A percentile compares a stretch with the other conserved stretches of the same genome.
phyloP scores from a whole-genome alignment of 495 filamentous ascomycete genomes.

The Lepraria neglecta region DNA sequence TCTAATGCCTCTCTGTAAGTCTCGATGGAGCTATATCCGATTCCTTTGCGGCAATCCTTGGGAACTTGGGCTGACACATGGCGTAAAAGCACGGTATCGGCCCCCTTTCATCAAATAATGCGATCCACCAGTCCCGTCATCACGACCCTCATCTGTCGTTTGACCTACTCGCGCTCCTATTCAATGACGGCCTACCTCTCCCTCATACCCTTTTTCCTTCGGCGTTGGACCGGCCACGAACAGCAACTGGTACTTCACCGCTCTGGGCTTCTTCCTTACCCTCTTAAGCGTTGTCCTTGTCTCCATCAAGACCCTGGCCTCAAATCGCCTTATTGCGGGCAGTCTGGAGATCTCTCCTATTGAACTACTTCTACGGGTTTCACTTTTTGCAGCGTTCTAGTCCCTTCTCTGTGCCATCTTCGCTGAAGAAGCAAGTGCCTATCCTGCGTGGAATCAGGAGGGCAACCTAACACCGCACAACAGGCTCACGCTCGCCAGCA shows the following conservation, averaged over 20 bases:
- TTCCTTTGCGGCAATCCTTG: not conserved
- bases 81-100: slow-evolving; percentile 46
- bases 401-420: slow-evolving; percentile 43
- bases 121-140: slow-evolving; percentile 51
- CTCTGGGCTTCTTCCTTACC: slow-evolving; percentile 47
- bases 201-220: slow-evolving; percentile 50
- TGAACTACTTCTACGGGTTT: slow-evolving; percentile 51
- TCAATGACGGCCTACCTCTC: slow-evolving; percentile 47
- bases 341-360: slow-evolving; percentile 44
- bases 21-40: slow-evolving; percentile 5
- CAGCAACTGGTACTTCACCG: slow-evolving; percentile 53
- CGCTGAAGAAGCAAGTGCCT: slow-evolving; percentile 38
- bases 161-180: slow-evolving; percentile 44
- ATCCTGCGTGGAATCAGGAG: slow-evolving; percentile 13
- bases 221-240: slow-evolving; percentile 51
- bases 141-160: slow-evolving; percentile 49
- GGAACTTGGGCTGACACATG: not conserved
- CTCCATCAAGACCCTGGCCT: slow-evolving; percentile 50
- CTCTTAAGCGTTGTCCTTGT: slow-evolving; percentile 49
- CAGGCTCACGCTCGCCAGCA: slow-evolving; percentile 35
- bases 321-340: slow-evolving; percentile 52
- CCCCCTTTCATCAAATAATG: slow-evolving; percentile 55
- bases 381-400: slow-evolving; percentile 48
- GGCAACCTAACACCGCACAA: slow-evolving; percentile 17
- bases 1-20: slow-evolving; percentile 37